Evolutionary conservation across 495 filamentous ascomycete genomes (phyloP).

Genomic region (Aspergillus ostianus): DNA sequence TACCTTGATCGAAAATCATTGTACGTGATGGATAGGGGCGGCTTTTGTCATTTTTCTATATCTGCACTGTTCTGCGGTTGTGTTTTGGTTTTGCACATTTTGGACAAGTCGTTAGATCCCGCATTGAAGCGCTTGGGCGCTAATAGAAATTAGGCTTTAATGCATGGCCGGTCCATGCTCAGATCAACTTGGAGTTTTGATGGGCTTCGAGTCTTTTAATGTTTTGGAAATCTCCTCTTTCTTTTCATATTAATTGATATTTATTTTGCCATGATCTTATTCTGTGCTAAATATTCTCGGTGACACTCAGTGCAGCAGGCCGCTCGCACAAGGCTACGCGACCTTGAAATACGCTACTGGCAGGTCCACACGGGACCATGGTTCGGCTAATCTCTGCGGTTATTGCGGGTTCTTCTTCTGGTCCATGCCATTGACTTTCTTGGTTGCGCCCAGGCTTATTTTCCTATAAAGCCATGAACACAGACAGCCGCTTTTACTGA

Average conservation of each 20-base stretch:
- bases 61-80: background rate
- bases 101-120: background rate
- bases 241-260: background rate
- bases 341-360: no score
- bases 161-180: constrained; percentile 10
- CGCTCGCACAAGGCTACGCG: no score
- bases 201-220: background rate
- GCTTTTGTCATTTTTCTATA: background rate
- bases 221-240: background rate
- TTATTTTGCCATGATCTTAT: background rate
- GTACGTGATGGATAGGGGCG: no score
- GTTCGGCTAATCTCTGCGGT: no score
- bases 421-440: no score
- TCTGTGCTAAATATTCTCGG: no score
- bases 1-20: background rate
- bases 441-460: no score
- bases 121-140: constrained; percentile 3
- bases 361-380: no score
- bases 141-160: constrained; percentile 4
- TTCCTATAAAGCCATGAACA: no score
- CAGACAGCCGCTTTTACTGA: no score
- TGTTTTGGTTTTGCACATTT: constrained; percentile 1
- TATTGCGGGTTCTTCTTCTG: no score
- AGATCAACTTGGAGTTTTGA: background rate
- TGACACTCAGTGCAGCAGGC: no score